These are phyloP conservation scores for Boechera retrofracta DNA, from an alignment of 345 rosid species.

Conservation along the genomic window DNA sequence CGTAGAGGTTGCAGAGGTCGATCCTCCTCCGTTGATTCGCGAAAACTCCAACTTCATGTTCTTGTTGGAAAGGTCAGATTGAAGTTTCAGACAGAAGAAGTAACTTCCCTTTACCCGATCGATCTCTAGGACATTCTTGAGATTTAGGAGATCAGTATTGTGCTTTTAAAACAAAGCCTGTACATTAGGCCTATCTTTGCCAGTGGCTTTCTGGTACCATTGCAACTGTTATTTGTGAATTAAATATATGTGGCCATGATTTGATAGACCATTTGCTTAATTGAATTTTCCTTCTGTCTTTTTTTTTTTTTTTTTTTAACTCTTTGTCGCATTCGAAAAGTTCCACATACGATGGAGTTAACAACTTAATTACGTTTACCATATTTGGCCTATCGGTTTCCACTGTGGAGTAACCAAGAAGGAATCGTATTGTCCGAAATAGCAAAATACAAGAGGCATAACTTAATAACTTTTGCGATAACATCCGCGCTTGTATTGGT, in stretches of 20 bases:
- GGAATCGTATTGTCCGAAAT: too few species aligned
- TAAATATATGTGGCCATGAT: slow-evolving; percentile 17
- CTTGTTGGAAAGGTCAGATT: slow-evolving; percentile 77
- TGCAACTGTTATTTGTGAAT: slow-evolving; percentile 10
- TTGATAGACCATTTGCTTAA: slow-evolving; percentile 20
- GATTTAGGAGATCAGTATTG: slow-evolving; percentile 38
- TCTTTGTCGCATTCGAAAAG: background rate
- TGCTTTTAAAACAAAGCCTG: slow-evolving; percentile 13
- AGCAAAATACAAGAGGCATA: too few species aligned
- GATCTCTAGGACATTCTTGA: slow-evolving; percentile 37
- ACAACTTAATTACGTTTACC: too few species aligned
- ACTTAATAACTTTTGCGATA: too few species aligned
- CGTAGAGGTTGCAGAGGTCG: slow-evolving; percentile 73
- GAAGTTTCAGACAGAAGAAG: slow-evolving; percentile 41
- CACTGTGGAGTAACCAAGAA: too few species aligned
- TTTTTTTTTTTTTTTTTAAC: background rate
- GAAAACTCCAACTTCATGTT: slow-evolving; percentile 81
- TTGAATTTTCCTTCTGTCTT: background rate
- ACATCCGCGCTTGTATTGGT: too few species aligned
- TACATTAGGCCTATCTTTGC: slow-evolving; percentile 23
- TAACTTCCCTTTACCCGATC: slow-evolving; percentile 13
- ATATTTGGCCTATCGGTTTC: too few species aligned
- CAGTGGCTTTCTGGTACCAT: slow-evolving; percentile 35
- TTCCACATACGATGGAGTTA: too few species aligned
- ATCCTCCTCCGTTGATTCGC: slow-evolving; percentile 87